phyloP scores from a whole-genome alignment of 768 basidiomycete genomes.

The Xerocomellus amylosporus region DNA sequence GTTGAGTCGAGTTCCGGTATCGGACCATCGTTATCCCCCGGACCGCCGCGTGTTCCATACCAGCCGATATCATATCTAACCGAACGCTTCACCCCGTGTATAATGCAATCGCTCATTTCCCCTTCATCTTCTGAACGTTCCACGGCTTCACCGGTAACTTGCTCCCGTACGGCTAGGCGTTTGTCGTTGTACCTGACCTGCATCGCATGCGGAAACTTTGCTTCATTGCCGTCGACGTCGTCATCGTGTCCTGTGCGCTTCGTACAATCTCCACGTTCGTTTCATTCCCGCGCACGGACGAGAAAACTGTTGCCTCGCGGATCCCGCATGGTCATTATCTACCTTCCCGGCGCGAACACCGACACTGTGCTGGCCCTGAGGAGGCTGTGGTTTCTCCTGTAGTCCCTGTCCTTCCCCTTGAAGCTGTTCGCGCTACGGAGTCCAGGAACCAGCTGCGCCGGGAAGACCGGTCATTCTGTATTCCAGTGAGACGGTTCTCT shows the following conservation, averaged over 20 bases:
- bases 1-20: slow-evolving; percentile 17
- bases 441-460: background rate
- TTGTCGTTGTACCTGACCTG: slow-evolving; percentile 20
- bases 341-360: slow-evolving; percentile 12
- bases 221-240: slow-evolving; percentile 14
- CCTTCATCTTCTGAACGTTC: slow-evolving; percentile 10
- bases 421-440: slow-evolving; percentile 14
- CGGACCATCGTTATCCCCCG: slow-evolving; percentile 24
- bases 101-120: slow-evolving; percentile 11
- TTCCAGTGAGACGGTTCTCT: background rate
- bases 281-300: slow-evolving; percentile 31
- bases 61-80: slow-evolving; percentile 27
- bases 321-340: slow-evolving; percentile 27
- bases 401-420: slow-evolving; percentile 2
- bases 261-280: slow-evolving; percentile 15
- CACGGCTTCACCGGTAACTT: slow-evolving; percentile 2
- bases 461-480: background rate
- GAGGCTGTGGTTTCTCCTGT: slow-evolving; percentile 19
- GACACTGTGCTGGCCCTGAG: slow-evolving; percentile 13
- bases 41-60: slow-evolving; percentile 9
- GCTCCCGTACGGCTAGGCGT: slow-evolving; percentile 9
- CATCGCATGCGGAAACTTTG: slow-evolving; percentile 13
- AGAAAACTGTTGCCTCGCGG: slow-evolving; percentile 26
- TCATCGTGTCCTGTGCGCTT: slow-evolving; percentile 23
- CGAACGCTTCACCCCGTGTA: slow-evolving; percentile 14